Evolutionary conservation across 1,284 basidiomycete genomes (phyloP).

Genomic region (Cutaneotrichosporon spelunceum): DNA sequence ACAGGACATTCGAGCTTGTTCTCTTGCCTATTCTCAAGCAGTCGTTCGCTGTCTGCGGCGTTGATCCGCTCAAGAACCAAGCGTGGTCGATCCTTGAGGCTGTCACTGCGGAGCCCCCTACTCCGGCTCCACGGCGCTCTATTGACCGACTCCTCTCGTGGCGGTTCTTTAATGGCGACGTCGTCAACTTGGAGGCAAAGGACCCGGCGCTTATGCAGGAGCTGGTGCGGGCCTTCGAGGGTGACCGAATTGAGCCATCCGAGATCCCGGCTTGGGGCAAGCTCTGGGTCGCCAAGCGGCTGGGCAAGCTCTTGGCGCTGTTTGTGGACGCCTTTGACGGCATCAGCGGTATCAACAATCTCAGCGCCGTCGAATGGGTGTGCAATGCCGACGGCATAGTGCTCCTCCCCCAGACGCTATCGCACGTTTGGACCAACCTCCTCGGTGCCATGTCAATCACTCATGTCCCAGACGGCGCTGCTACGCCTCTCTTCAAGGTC

Average conservation of each 20-base stretch:
- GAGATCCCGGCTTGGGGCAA: constrained; percentile 44
- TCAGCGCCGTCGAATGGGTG: constrained; percentile 28
- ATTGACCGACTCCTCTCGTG: constrained; percentile 35
- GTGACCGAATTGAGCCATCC: constrained; percentile 26
- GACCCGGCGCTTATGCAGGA: background rate
- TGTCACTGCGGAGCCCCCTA: constrained; percentile 25
- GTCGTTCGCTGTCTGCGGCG: constrained; percentile 34
- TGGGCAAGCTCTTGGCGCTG: constrained; percentile 35
- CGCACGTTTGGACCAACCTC: constrained; percentile 40
- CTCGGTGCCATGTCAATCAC: constrained; percentile 28
- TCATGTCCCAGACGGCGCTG: constrained; percentile 15
- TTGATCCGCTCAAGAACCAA: constrained; percentile 39
- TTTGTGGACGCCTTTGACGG: constrained; percentile 37
- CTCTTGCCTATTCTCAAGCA: constrained; percentile 34
- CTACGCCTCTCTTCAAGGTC: constrained; percentile 25
- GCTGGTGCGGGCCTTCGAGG: constrained; percentile 4
- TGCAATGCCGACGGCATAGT: constrained; percentile 19
- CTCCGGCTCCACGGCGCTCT: background rate
- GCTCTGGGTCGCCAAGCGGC: constrained; percentile 36
- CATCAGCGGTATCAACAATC: constrained; percentile 32
- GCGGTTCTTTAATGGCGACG: constrained; percentile 34
- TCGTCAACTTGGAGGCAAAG: constrained; percentile 28
- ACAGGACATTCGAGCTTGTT: constrained; percentile 39
- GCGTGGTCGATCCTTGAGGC: constrained; percentile 44
- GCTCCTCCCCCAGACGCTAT: constrained; percentile 32